Base-by-base conservation (phyloP, 352 stramenopile species). In the Pythium aquatile region DNA sequence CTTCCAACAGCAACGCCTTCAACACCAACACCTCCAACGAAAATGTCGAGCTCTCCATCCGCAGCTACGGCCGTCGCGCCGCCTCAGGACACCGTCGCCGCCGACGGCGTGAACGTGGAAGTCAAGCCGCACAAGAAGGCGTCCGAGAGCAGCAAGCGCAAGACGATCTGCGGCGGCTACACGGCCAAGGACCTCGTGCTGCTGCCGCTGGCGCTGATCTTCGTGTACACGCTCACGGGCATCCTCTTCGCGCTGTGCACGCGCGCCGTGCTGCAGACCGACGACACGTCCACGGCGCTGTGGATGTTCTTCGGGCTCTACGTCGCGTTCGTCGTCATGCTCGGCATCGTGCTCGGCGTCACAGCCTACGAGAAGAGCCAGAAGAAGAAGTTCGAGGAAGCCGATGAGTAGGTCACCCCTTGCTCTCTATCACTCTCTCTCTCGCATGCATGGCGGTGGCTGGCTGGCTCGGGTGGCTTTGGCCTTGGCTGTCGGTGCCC, bases 221-320 rank as follows among this genome's bases (percentile, higher is more conserved):
- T 73, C 30, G 74, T 90, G 28, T 93, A 91, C 65, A 56, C 63
- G 51, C 71, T 93, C 48, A 86, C 85, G 33, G 79, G 69, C 54
- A 75, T 78, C 20, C 75, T 91, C 58, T 93, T 91, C 49, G 84
- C 76, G 55, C 79, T 90, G 20, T 90, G 80, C 73, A 85, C 75
- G 44, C 79, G 78, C 57, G 77, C 82, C 11, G 80, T 91, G 56
- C 66, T 91, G n/a, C 80, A 90, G 67, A 91, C 82, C 48, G 79
- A 90, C 51, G 79, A 93, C 66, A 88, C 82, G 35, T 77, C 78
- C 55, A 85, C 84, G n/a, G 78, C 82, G 63, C 74, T 93, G n/a
- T 93, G 84, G 84, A 74, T 77, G 47, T 91, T 93, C 72, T 93
- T 91, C 61, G 81, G 75, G 32, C 70, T 90, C 65, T 93, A 87